phyloP scores from a whole-genome alignment of 495 filamentous ascomycete genomes.

The Hypoxylon intermedium region DNA sequence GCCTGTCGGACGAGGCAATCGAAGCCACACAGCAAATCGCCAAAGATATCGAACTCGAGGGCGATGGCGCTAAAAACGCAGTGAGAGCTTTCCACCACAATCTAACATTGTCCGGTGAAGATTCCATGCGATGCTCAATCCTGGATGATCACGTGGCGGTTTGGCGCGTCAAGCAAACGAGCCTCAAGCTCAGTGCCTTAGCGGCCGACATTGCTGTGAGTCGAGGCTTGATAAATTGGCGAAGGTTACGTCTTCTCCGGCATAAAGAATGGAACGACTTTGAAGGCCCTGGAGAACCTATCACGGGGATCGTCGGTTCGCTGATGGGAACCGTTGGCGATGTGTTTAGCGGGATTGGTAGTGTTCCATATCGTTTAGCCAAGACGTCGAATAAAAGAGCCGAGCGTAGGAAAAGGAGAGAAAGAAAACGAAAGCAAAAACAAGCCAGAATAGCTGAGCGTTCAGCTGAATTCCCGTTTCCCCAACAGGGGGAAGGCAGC shows the following conservation, averaged over 20 bases:
- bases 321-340: constrained; percentile 60
- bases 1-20: constrained; percentile 64
- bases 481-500: constrained; percentile 31
- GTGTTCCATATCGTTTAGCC: constrained; percentile 63
- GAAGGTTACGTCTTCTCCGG: constrained; percentile 68
- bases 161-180: constrained; percentile 69
- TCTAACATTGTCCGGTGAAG: constrained; percentile 60
- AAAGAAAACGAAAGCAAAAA: constrained; percentile 26
- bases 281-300: constrained; percentile 75
- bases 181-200: constrained; percentile 65
- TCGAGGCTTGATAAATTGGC: constrained; percentile 64
- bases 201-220: constrained; percentile 71
- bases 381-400: constrained; percentile 57
- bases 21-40: constrained; percentile 66
- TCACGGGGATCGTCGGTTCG: constrained; percentile 68
- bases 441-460: constrained; percentile 11
- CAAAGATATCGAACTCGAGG: constrained; percentile 67
- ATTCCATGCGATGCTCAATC: constrained; percentile 73
- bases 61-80: constrained; percentile 75
- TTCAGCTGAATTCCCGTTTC: constrained; percentile 37
- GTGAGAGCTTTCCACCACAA: constrained; percentile 73
- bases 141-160: constrained; percentile 68
- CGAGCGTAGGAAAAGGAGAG: constrained; percentile 52
- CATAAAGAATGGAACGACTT: constrained; percentile 83
- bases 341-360: constrained; percentile 63